These are phyloP conservation scores for Trypanosoma theileri DNA, from an alignment of 208 protist genomes.

Conservation along the genomic window DNA sequence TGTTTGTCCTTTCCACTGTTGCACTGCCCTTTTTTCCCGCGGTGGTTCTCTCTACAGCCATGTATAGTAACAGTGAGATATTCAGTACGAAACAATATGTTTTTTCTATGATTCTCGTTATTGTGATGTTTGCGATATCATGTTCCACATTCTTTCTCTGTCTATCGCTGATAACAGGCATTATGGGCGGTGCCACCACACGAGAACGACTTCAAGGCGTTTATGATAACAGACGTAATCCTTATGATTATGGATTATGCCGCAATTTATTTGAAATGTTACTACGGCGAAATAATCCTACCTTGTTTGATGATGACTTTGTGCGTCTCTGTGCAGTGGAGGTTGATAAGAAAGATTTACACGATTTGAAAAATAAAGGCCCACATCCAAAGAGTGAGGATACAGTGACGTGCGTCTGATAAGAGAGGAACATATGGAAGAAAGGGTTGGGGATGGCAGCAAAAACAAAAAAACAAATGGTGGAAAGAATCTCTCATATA, in stretches of 20 bases:
- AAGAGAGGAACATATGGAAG: neutral
- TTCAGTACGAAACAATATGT: slow-evolving; percentile 14
- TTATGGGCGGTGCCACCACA: slow-evolving; percentile 50
- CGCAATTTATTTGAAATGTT: slow-evolving; percentile 61
- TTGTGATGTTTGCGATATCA: neutral
- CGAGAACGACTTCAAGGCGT: slow-evolving; percentile 74
- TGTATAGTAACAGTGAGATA: slow-evolving; percentile 32
- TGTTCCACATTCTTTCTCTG: slow-evolving; percentile 25
- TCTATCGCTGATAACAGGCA: slow-evolving; percentile 33
- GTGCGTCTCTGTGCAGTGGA: slow-evolving; percentile 49
- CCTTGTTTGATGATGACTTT: slow-evolving; percentile 75
- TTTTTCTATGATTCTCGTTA: slow-evolving; percentile 8
- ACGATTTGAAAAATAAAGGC: neutral
- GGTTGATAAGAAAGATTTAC: slow-evolving; percentile 38
- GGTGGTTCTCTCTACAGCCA: neutral
- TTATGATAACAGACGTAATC: slow-evolving; percentile 65
- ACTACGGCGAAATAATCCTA: slow-evolving; percentile 34
- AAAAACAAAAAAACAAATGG: slow-evolving; percentile 3
- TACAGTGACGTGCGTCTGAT: neutral
- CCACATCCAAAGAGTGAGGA: neutral
- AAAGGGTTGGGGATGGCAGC: neutral
- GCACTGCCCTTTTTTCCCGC: slow-evolving; percentile 21
- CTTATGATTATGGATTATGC: slow-evolving; percentile 55
- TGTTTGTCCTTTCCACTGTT: slow-evolving; percentile 29
- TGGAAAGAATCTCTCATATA: neutral